Evolutionary conservation across 2,329 filamentous ascomycete genomes (phyloP), one percentile per base, ranked within the genome.

Genomic region (Pseudogymnoascus sp.): DNA sequence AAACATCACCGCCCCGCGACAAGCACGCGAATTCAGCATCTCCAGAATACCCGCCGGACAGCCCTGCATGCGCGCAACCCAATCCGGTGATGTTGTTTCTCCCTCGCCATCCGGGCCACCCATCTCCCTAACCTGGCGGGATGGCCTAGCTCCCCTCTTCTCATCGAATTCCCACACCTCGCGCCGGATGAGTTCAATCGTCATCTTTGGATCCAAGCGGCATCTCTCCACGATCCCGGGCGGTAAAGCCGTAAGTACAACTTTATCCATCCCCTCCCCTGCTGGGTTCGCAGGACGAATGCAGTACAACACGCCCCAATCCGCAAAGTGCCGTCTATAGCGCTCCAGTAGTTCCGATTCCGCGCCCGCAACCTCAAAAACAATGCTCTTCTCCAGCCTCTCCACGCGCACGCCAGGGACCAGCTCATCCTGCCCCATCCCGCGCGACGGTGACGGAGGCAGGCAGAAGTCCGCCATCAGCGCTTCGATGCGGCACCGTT

Each of bases 1-100:
- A 75, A 96, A 96, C 89, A 93, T 93, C 72, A 95, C 86, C 2
- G 91, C 89, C 42, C 88, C 90, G 62, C 89, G 81, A 70, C 90
- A 95, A 1, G 90, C 85, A 63, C 88, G 82, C 0, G 89, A 92
- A 70, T 91, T 87, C 4, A 93, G 76, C 71, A 93, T 76, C 31
- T 96, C 89, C 3, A 96, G 69, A 11, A 97, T 85, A 0, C 88
- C 87, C 26, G 81, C 79, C 0, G 93, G 93, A 68, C 90, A 96
- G 1, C 80, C 80, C 31, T 85, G 82, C 42, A 96, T 84, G 5
- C 78, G 78, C 1, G 80, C 75, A 0, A 89, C 76, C 87, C 88
- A 92, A 11, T 65, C 47, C 14, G 69, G 65, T 2, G 69, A 65
- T 1, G 8, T 67, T 35, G 56, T 2, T 60, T 62, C 40, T 14